These are phyloP conservation scores for Zoysia japonica DNA, from an alignment of 176 grass and related monocot species.

Conservation along the genomic window DNA sequence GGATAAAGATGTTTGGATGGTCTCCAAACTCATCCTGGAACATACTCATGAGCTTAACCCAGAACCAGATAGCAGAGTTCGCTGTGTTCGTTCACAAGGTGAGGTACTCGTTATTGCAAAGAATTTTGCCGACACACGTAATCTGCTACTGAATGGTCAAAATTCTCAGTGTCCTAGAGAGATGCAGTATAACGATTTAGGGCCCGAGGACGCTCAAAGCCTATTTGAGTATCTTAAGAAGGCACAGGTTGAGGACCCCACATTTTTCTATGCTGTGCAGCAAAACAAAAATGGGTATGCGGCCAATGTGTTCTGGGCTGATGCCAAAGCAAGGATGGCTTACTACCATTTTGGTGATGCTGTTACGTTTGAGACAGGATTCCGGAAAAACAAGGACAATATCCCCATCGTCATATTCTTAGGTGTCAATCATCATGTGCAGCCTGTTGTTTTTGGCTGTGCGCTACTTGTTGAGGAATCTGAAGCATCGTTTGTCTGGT, in stretches of 20 bases:
- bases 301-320: slow-evolving; percentile 92
- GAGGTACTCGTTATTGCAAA: slow-evolving; percentile 93
- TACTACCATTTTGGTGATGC: slow-evolving; percentile 91
- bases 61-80: slow-evolving; percentile 61
- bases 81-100: slow-evolving; percentile 89
- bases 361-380: slow-evolving; percentile 65
- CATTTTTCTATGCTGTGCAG: slow-evolving; percentile 84
- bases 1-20: slow-evolving; percentile 69
- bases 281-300: slow-evolving; percentile 55
- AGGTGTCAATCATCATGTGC: slow-evolving; percentile 91
- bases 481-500: slow-evolving; percentile 83
- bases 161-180: slow-evolving; percentile 56
- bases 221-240: slow-evolving; percentile 82
- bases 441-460: slow-evolving; percentile 85
- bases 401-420: slow-evolving; percentile 87
- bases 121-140: slow-evolving; percentile 92
- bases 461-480: slow-evolving; percentile 82
- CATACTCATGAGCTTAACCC: slow-evolving; percentile 78
- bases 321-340: slow-evolving; percentile 76
- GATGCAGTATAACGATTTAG: slow-evolving; percentile 79
- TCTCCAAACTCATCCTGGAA: slow-evolving; percentile 87
- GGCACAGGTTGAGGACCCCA: slow-evolving; percentile 58
- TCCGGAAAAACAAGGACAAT: slow-evolving; percentile 64
- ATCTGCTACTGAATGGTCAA: slow-evolving; percentile 74
- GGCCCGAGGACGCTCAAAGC: slow-evolving; percentile 74